phyloP scores from a whole-genome alignment of 345 rosid species.

The Nasturtium officinale region DNA sequence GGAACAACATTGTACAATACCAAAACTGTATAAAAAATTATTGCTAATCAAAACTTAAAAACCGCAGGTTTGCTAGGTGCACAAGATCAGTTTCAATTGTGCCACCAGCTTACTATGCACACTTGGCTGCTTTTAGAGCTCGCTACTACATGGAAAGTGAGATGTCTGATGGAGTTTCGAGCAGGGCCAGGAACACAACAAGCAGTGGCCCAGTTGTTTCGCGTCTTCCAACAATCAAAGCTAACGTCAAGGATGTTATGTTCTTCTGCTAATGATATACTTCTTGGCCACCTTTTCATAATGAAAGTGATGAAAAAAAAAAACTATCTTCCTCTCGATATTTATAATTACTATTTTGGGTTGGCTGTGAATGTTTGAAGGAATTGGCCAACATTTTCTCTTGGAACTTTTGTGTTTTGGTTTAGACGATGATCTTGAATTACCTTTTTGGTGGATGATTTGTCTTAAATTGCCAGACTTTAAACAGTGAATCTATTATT shows the following conservation, averaged over 20 bases:
- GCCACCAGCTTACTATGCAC: slow-evolving; percentile 77
- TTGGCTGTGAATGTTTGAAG: neutral
- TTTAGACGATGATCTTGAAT: neutral
- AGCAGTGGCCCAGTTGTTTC: neutral
- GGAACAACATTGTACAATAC: neutral
- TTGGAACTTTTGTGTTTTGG: too few species aligned
- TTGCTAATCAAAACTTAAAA: neutral
- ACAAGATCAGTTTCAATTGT: slow-evolving; percentile 74
- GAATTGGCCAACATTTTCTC: neutral
- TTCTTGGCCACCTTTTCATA: neutral
- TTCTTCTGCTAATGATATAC: slow-evolving; percentile 51
- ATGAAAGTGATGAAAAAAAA: neutral
- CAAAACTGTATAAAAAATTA: too few species aligned
- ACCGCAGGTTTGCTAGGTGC: slow-evolving; percentile 68
- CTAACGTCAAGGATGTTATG: slow-evolving; percentile 62
- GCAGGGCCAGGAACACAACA: slow-evolving; percentile 8
- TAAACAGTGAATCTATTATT: too few species aligned
- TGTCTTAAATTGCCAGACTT: too few species aligned
- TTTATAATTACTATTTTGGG: neutral
- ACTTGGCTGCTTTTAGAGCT: slow-evolving; percentile 65
- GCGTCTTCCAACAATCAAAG: slow-evolving; percentile 53
- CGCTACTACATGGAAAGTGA: slow-evolving; percentile 56
- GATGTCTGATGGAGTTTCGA: slow-evolving; percentile 39
- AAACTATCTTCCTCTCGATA: neutral
- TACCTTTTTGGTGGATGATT: too few species aligned